phyloP scores from a whole-genome alignment of 257 asterid genomes.

The Mentha longifolia region DNA sequence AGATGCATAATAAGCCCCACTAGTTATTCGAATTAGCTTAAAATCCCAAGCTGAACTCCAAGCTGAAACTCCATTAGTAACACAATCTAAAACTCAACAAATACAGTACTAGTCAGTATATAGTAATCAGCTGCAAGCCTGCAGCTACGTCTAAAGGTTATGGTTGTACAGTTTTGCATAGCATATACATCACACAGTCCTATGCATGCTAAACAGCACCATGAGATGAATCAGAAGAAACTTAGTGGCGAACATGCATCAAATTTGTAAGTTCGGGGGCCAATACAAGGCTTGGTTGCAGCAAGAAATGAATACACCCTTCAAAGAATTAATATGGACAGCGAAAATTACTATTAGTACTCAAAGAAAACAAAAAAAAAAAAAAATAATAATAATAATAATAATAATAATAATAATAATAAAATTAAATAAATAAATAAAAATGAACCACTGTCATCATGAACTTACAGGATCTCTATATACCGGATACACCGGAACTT shows the following conservation, averaged over 20 bases:
- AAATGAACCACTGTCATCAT: slow-evolving; percentile 9
- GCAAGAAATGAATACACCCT: slow-evolving; percentile 20
- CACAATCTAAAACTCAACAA: slow-evolving; percentile 7
- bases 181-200: not conserved
- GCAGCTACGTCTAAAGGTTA: not conserved
- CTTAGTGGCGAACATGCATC: slow-evolving; percentile 13
- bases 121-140: slow-evolving; percentile 7
- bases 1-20: not conserved
- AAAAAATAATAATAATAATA: no score
- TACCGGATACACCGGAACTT: slow-evolving; percentile 83
- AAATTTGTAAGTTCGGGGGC: not conserved
- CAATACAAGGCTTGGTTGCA: slow-evolving; percentile 9
- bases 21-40: not conserved
- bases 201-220: no score
- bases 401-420: no score
- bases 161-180: not conserved
- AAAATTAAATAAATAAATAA: no score
- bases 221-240: no score
- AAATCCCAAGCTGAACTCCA: no score
- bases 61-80: not conserved
- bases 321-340: not conserved
- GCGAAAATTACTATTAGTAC: slow-evolving; percentile 10
- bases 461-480: slow-evolving; percentile 88
- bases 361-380: no score
- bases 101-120: not conserved